A percentile compares a stretch with the other conserved stretches of the same genome.
phyloP scores from a whole-genome alignment of 2,329 filamentous ascomycete genomes.

The Diaporthe sp. region DNA sequence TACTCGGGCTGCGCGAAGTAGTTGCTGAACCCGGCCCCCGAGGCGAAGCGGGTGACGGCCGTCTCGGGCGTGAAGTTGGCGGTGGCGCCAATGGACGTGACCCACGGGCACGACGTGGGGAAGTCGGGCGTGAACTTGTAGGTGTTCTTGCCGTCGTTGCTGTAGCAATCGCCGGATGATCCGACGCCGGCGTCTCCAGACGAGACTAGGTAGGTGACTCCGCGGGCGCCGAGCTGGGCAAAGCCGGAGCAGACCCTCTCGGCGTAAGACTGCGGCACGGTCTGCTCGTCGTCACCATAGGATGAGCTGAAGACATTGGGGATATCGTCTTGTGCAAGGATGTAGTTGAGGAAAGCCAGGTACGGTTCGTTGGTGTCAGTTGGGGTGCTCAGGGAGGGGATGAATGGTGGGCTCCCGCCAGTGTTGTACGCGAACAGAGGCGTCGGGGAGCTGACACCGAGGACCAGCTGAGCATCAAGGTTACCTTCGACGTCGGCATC shows the following conservation, averaged over 20 bases:
- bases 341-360: conserved; percentile 72
- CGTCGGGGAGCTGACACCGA: conserved; percentile 24
- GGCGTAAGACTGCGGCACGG: conserved; percentile 70
- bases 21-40: conserved; percentile 53
- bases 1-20: conserved; percentile 50
- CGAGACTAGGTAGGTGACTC: conserved; percentile 74
- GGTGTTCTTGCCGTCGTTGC: conserved; percentile 68
- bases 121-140: conserved; percentile 72
- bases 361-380: conserved; percentile 75
- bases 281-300: conserved; percentile 77
- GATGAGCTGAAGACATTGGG: conserved; percentile 74
- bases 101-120: conserved; percentile 76
- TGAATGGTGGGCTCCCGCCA: conserved; percentile 52
- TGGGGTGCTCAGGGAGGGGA: conserved; percentile 46
- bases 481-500: conserved; percentile 44
- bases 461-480: conserved; percentile 23
- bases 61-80: conserved; percentile 47
- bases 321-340: conserved; percentile 67
- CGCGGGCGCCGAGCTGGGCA: conserved; percentile 73
- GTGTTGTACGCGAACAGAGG: conserved; percentile 23
- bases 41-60: conserved; percentile 47
- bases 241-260: conserved; percentile 71
- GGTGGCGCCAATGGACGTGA: conserved; percentile 76
- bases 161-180: conserved; percentile 64
- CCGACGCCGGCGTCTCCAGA: conserved; percentile 72